Evolutionary conservation across 2,329 filamentous ascomycete genomes (phyloP), one percentile per base, ranked within the genome.

Genomic region (Lecanicillium sp.): DNA sequence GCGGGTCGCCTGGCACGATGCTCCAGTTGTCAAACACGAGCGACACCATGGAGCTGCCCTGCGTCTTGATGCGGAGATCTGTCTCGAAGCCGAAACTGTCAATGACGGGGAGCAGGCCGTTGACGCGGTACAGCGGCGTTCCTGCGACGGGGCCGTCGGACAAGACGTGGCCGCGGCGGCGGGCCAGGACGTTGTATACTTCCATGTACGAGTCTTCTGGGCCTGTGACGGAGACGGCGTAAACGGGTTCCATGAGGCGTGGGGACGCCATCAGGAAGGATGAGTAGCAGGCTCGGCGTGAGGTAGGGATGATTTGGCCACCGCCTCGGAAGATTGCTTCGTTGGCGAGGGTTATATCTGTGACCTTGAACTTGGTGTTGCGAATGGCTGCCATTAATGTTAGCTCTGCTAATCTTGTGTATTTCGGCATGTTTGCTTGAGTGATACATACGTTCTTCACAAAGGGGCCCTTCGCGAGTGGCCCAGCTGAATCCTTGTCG

Each of bases 11-110:
- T 2, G 92, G 92, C 2, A 98, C 90, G 45, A 96, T 86, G 54
- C 76, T 88, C 92, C 92, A 98, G 48, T 85, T 80, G 57, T 98
- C 92, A 60, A 98, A 98, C 11, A 94, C 87, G 27, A 98, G 73
- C 51, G 82, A 88, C 38, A 96, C 80, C 54, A 86, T 89, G 40
- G 89, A 88, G 58, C 88, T 83, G 37, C 92, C 90, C 66, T 95
- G 86, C 0, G 90, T 95, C 62, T 95, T 89, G 55, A 96, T 96
- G 45, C 92, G 75, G 42, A 98, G 71, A 65, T 98, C 92, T 12
- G 92, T 96, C 68, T 98, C 92, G 62, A 98, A 96, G 15, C 92
- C 92, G 55, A 98, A 98, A 20, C 82, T 88, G 67, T 98, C 92
- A 56, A 98, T 95, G 43, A 96, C 92, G 9, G 92, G 92, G 40